Percentiles rank a stretch among this genome's conserved stretches.
Evolutionary conservation across 2,329 filamentous ascomycete genomes (phyloP).

Genomic region (Magnaporthiopsis incrustans): DNA sequence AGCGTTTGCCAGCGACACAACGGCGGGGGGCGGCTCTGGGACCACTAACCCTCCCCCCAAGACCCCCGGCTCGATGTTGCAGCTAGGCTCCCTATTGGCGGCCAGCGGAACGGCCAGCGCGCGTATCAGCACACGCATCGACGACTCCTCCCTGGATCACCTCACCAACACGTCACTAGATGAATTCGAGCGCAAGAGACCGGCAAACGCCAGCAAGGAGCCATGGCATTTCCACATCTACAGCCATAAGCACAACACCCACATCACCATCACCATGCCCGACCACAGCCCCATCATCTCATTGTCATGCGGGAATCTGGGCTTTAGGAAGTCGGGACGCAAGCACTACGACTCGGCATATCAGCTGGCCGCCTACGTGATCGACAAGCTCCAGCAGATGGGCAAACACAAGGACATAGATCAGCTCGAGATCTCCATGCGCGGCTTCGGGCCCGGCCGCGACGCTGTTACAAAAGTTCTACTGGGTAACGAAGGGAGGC

Average conservation of each 20-base stretch:
- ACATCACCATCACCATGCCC: conserved; percentile 82
- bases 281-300: conserved; percentile 72
- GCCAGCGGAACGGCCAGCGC: not conserved
- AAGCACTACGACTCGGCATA: conserved; percentile 86
- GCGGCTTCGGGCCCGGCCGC: conserved; percentile 79
- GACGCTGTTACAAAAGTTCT: conserved; percentile 88
- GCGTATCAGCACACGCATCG: not conserved
- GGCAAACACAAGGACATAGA: conserved; percentile 70
- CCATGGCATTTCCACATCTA: conserved; percentile 85
- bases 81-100: not conserved
- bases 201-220: conserved; percentile 28
- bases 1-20: not conserved
- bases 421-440: conserved; percentile 69
- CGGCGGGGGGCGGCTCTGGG: too few relatives aligned
- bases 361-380: conserved; percentile 75
- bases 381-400: conserved; percentile 76
- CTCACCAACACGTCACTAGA: not conserved
- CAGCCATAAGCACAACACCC: conserved; percentile 87
- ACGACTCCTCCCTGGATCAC: not conserved
- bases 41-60: not conserved
- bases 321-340: conserved; percentile 77
- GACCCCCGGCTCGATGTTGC: not conserved
- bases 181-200: not conserved
- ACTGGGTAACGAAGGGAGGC: conserved; percentile 73
- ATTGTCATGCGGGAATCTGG: conserved; percentile 76